These are phyloP conservation scores for Blumeria hordei DNA, from an alignment of 2,329 filamentous ascomycete species.

Conservation along the genomic window DNA sequence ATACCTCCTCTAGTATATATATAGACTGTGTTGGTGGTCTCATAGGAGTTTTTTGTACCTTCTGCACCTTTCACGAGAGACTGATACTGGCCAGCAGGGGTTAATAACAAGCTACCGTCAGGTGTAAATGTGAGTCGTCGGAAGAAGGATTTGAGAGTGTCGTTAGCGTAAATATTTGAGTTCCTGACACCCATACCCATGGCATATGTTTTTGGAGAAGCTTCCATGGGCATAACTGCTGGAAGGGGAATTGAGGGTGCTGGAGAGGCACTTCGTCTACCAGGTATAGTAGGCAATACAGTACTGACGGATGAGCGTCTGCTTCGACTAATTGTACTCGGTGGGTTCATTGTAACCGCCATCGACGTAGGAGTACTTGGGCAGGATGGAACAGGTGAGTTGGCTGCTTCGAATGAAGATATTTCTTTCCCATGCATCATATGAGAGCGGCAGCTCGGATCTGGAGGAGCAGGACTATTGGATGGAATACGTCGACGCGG, in stretches of 20 bases:
- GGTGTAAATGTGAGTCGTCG: conserved; percentile 80
- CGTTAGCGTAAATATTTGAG: conserved; percentile 80
- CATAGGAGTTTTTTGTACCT: conserved; percentile 54
- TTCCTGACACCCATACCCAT: conserved; percentile 46
- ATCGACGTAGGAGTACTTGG: conserved; percentile 83
- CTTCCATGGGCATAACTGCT: conserved; percentile 81
- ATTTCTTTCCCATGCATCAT: conserved; percentile 26
- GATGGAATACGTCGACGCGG: conserved; percentile 75
- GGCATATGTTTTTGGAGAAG: conserved; percentile 49
- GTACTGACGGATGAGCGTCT: conserved; percentile 80
- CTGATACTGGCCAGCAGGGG: conserved; percentile 87
- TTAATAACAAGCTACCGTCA: conserved; percentile 81
- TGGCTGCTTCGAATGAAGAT: conserved; percentile 26
- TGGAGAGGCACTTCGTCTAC: conserved; percentile 71
- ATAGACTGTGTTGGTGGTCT: conserved; percentile 92
- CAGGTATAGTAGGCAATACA: conserved; percentile 33
- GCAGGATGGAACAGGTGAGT: conserved; percentile 71
- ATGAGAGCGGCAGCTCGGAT: conserved; percentile 43
- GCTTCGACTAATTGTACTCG: conserved; percentile 68
- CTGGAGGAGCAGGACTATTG: conserved; percentile 74
- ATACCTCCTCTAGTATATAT: conserved; percentile 92
- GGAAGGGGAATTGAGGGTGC: conserved; percentile 84
- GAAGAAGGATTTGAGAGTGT: conserved; percentile 94
- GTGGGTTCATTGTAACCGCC: conserved; percentile 86
- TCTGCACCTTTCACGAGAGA: conserved; percentile 39